Evolutionary conservation across 2,329 filamentous ascomycete species (phyloP).

Genomic region (Elsinoe batatas): DNA sequence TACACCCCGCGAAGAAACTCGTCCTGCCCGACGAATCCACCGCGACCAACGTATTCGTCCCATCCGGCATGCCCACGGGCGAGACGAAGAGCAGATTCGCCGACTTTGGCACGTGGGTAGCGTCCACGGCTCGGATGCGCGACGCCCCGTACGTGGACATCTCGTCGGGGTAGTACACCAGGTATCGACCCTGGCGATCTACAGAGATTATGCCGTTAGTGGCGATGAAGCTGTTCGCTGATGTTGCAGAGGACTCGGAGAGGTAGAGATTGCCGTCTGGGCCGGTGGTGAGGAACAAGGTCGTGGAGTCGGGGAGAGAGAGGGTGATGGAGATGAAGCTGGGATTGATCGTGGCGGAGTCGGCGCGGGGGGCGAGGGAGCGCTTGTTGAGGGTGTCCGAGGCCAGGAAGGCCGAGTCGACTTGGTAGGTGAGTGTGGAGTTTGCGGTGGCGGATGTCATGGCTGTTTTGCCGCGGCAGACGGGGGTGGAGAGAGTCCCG

Average conservation of each 20-base stretch:
- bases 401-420: constrained; percentile 1
- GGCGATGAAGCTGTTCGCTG: background rate
- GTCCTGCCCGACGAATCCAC: background rate
- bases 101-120: background rate
- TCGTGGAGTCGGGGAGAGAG: background rate
- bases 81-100: background rate
- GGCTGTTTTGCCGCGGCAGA: background rate
- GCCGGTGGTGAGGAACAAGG: background rate
- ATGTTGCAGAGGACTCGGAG: background rate
- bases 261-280: background rate
- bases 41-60: background rate
- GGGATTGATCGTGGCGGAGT: background rate
- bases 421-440: background rate
- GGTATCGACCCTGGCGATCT: background rate
- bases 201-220: background rate
- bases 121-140: background rate
- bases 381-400: background rate
- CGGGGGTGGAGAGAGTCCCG: background rate
- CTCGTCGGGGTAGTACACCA: background rate
- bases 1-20: background rate
- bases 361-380: background rate
- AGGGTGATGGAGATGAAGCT: background rate
- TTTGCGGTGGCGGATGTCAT: background rate
- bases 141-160: background rate
- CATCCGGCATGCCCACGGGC: background rate